Percentiles rank a stretch among this genome's conserved stretches.
Conservation (phyloP, 306 rosid genomes). For the Astragalus membranaceus region DNA sequence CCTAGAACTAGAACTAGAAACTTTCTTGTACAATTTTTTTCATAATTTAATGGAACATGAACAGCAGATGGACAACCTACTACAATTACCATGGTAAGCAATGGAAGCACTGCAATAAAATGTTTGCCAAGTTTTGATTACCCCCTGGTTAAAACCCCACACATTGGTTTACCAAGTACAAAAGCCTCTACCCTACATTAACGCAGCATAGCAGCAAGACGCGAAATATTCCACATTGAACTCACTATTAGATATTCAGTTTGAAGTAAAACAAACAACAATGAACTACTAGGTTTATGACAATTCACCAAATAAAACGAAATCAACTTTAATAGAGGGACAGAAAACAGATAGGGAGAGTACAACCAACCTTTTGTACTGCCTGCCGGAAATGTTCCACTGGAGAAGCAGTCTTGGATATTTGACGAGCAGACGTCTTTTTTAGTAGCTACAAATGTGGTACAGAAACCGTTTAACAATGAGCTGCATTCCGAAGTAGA, state of each 20-base stretch:
- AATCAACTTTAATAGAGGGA: background rate
- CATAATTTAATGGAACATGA: background rate
- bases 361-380: slow-evolving; percentile 60
- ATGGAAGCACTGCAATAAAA: background rate
- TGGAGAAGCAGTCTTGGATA: slow-evolving; percentile 75
- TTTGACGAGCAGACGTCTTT: slow-evolving; percentile 77
- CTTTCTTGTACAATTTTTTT: background rate
- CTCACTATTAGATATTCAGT: background rate
- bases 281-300: background rate
- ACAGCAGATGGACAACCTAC: background rate
- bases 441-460: slow-evolving; percentile 75
- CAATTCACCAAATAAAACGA: background rate
- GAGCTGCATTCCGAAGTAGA: slow-evolving; percentile 61
- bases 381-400: slow-evolving; percentile 78
- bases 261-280: background rate
- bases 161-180: background rate
- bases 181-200: background rate
- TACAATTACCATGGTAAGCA: background rate
- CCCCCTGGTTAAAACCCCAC: background rate
- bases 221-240: background rate
- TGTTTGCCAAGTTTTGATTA: background rate
- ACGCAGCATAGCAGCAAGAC: background rate
- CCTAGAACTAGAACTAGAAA: background rate
- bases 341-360: background rate
- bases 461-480: slow-evolving; percentile 56